phyloP scores from a whole-genome alignment of 495 filamentous ascomycete species.

The Acidomyces sp. region DNA sequence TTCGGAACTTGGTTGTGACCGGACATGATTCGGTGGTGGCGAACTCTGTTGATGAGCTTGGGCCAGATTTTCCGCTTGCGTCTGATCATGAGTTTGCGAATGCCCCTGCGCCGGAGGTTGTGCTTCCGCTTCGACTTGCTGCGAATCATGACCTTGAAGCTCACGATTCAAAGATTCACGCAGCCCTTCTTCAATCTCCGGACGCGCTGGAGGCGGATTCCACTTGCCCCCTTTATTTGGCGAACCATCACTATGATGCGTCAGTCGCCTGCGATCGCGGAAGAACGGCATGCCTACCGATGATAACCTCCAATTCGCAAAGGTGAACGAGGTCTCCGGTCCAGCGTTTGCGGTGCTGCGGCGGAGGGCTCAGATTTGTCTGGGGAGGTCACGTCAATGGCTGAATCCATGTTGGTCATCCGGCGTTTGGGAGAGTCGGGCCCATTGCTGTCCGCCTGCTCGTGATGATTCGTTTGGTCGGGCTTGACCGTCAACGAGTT shows the following conservation, averaged over 20 bases:
- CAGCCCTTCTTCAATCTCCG: conserved; percentile 14
- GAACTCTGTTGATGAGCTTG: no score
- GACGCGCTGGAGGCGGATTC: conserved; percentile 6
- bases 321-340: no score
- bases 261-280: not conserved
- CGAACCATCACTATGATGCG: conserved; percentile 1
- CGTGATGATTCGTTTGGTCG: not conserved
- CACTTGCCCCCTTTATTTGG: not conserved
- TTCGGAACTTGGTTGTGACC: no score
- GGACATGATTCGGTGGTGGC: no score
- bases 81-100: not conserved
- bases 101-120: not conserved
- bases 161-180: conserved; percentile 14
- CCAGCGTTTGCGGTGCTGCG: no score
- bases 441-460: not conserved
- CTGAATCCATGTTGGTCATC: conserved; percentile 8
- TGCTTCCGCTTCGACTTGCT: conserved; percentile 1
- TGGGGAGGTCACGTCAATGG: conserved; percentile 13
- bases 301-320: no score
- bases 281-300: not conserved
- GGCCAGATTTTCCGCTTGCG: not conserved
- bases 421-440: conserved; percentile 5
- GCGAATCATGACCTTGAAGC: not conserved
- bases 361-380: not conserved
- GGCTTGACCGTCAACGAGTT: not conserved